These are phyloP conservation scores for Hanseniaspora taiwanica DNA, from an alignment of 805 yeast species.

Conservation along the genomic window DNA sequence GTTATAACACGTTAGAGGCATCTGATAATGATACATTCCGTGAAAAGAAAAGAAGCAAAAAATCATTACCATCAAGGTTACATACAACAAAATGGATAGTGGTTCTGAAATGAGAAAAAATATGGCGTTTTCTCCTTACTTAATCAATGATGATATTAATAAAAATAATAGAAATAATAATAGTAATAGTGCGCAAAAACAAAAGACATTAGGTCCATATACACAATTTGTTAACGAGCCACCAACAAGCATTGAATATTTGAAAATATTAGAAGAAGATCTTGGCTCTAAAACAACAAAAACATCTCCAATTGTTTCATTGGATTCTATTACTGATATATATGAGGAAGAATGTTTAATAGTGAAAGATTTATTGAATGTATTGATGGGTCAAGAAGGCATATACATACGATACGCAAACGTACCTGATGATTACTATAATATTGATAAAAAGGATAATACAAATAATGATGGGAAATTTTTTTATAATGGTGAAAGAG, in stretches of 20 bases:
- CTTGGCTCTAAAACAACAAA: not conserved
- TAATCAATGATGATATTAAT: not conserved
- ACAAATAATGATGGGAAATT: no score
- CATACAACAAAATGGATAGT: no score
- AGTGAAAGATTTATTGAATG: conserved; percentile 53
- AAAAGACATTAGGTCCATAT: no score
- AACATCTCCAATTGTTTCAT: conserved; percentile 21
- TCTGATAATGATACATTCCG: no score
- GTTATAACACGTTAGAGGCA: no score
- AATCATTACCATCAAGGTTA: no score
- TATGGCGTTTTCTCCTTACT: not conserved
- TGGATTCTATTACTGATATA: conserved; percentile 33
- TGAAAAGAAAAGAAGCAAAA: no score
- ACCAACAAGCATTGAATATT: not conserved
- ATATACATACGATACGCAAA: conserved; percentile 53
- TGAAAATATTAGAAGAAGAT: not conserved
- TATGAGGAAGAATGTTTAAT: conserved; percentile 62
- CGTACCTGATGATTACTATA: no score
- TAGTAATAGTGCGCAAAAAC: no score
- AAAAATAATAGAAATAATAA: no score
- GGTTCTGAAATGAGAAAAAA: not conserved
- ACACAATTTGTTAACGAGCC: not conserved
- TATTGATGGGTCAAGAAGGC: conserved; percentile 67
- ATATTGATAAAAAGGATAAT: no score
- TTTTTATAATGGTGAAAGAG: not conserved